phyloP scores from a whole-genome alignment of 2,329 filamentous ascomycete species.

The Alternaria metachromatica region DNA sequence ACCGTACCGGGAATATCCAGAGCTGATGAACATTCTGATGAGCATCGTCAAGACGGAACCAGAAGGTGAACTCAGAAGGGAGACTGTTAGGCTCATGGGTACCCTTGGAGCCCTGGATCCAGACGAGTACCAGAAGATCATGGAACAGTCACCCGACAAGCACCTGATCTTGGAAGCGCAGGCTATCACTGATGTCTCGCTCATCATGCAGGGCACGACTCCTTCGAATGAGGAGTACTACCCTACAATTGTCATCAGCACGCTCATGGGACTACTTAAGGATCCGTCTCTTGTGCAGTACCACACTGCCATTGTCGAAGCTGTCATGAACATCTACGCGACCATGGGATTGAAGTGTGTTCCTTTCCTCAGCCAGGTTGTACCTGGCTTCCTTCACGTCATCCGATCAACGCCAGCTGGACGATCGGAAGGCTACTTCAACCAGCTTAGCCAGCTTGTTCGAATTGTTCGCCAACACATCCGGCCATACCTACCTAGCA shows the following conservation, averaged over 20 bases:
- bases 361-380: slow-evolving; percentile 89
- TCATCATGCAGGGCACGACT: slow-evolving; percentile 97
- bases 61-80: slow-evolving; percentile 81
- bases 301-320: slow-evolving; percentile 92
- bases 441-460: slow-evolving; percentile 90
- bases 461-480: slow-evolving; percentile 97
- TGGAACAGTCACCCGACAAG: slow-evolving; percentile 84
- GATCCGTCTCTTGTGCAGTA: slow-evolving; percentile 89
- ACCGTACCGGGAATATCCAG: slow-evolving; percentile 93
- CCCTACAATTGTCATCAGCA: slow-evolving; percentile 96
- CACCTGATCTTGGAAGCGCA: slow-evolving; percentile 73
- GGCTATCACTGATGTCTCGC: slow-evolving; percentile 84
- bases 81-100: slow-evolving; percentile 96
- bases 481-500: slow-evolving; percentile 83
- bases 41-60: slow-evolving; percentile 94
- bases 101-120: slow-evolving; percentile 94
- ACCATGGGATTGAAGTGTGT: slow-evolving; percentile 96
- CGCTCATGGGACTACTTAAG: slow-evolving; percentile 87
- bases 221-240: slow-evolving; percentile 99
- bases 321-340: slow-evolving; percentile 98
- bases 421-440: slow-evolving; percentile 94
- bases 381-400: slow-evolving; percentile 90
- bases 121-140: slow-evolving; percentile 94
- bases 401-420: slow-evolving; percentile 80
- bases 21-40: slow-evolving; percentile 89